phyloP scores from a whole-genome alignment of 177 flowering plant species.

The Vitis hybrid region DNA sequence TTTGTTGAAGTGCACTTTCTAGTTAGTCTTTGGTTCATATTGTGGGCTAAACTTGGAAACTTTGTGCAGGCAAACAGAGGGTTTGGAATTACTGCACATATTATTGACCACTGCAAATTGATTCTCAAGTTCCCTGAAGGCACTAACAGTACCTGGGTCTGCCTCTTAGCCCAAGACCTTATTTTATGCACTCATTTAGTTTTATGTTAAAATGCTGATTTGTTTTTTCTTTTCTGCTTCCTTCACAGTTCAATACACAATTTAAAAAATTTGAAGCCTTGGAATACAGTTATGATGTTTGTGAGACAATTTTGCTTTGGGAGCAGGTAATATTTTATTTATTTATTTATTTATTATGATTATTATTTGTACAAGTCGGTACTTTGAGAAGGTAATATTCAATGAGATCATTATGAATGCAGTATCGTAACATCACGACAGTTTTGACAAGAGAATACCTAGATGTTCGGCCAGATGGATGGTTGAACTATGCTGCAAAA shows the following conservation, averaged over 20 bases:
- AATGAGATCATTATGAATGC: conserved; percentile 36
- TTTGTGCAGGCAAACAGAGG: conserved; percentile 84
- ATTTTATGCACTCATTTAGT: conserved; percentile 1
- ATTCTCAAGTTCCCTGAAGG: conserved; percentile 87
- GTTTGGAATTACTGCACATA: conserved; percentile 87
- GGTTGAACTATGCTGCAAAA: conserved; percentile 95
- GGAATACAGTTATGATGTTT: conserved; percentile 85
- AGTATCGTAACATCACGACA: conserved; percentile 99
- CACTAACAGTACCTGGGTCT: conserved; percentile 98
- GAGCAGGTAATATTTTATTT: conserved; percentile 66
- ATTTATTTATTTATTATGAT: neutral
- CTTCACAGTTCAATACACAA: conserved; percentile 74
- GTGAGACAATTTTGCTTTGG: conserved; percentile 91
- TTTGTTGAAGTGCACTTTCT: neutral
- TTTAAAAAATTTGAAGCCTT: conserved; percentile 81
- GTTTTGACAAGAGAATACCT: conserved; percentile 93
- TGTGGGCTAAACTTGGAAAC: conserved; percentile 1
- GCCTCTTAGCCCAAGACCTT: conserved; percentile 14
- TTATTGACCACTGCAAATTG: conserved; percentile 87
- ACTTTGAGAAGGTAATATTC: neutral
- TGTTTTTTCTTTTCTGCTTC: neutral
- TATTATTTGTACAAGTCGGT: neutral
- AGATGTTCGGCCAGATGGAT: conserved; percentile 94
- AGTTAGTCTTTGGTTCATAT: neutral
- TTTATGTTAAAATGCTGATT: neutral